These are phyloP conservation scores for Aschersonia sp. DNA, from an alignment of 2,329 filamentous ascomycete species.

Conservation along the genomic window DNA sequence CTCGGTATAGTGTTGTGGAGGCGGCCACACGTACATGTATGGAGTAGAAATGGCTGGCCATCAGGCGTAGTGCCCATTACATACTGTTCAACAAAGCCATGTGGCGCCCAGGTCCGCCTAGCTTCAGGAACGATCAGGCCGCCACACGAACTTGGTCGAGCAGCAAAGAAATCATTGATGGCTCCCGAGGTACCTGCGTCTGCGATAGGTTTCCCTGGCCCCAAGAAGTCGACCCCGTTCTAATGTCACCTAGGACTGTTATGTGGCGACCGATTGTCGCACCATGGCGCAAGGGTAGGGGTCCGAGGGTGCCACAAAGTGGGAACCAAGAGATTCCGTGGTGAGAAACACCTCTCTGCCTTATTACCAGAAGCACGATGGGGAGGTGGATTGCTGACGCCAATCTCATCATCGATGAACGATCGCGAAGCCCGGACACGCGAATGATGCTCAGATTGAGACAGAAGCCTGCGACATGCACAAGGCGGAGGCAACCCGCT, in stretches of 20 bases:
- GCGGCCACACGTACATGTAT: too few relatives aligned
- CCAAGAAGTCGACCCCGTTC: neutral
- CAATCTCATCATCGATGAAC: too few relatives aligned
- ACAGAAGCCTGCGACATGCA: too few relatives aligned
- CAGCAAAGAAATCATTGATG: neutral
- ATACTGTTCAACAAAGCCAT: neutral
- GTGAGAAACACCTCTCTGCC: neutral
- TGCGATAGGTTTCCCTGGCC: neutral
- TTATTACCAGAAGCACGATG: too few relatives aligned
- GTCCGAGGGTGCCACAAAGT: neutral
- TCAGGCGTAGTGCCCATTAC: too few relatives aligned
- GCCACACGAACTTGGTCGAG: neutral
- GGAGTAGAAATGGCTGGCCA: too few relatives aligned
- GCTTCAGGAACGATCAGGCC: conserved; percentile 2
- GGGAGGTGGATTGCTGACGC: too few relatives aligned
- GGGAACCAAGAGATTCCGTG: neutral
- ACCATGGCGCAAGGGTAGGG: neutral
- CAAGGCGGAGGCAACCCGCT: too few relatives aligned
- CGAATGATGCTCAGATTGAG: too few relatives aligned
- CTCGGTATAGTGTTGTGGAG: too few relatives aligned
- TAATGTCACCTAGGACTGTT: neutral
- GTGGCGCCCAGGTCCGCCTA: conserved; percentile 1
- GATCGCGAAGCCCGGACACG: too few relatives aligned
- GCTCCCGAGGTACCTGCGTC: neutral
- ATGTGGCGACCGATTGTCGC: neutral